These are phyloP conservation scores for Fusarium sp. DNA, from an alignment of 2,329 filamentous ascomycete species.

Conservation along the genomic window DNA sequence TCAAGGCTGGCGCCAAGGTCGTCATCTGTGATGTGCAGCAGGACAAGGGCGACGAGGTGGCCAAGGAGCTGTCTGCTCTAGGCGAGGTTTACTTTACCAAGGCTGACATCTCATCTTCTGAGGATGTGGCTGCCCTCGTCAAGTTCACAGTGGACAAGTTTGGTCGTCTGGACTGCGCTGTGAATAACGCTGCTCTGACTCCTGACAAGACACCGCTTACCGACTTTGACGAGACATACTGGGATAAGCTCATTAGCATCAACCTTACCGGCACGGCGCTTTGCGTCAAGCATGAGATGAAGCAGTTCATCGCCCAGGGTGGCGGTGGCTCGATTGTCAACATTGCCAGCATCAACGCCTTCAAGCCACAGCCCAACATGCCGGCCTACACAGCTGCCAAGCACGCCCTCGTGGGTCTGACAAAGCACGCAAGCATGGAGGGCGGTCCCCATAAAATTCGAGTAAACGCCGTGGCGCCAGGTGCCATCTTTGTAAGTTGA, in stretches of 20 bases:
- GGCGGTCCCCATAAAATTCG: constrained; percentile 46
- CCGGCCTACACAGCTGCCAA: constrained; percentile 50
- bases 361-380: constrained; percentile 45
- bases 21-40: constrained; percentile 48
- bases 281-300: constrained; percentile 38
- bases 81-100: constrained; percentile 28
- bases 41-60: constrained; percentile 22
- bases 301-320: constrained; percentile 40
- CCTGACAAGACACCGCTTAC: constrained; percentile 33
- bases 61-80: constrained; percentile 26
- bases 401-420: constrained; percentile 54
- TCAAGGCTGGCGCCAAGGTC: constrained; percentile 48
- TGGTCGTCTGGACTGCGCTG: constrained; percentile 30
- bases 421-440: constrained; percentile 53
- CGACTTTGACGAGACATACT: constrained; percentile 35
- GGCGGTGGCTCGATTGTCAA: constrained; percentile 58
- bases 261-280: constrained; percentile 39
- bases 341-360: constrained; percentile 51
- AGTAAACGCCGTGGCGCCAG: constrained; percentile 37
- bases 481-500: constrained; percentile 34
- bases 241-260: constrained; percentile 31
- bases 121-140: constrained; percentile 26
- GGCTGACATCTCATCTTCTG: constrained; percentile 31
- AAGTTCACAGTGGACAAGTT: constrained; percentile 34
- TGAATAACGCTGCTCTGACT: constrained; percentile 33